A percentile compares a stretch with the other conserved stretches of the same genome.
Evolutionary conservation across 2,329 filamentous ascomycete genomes (phyloP).

Genomic region (Penicillium sp.): DNA sequence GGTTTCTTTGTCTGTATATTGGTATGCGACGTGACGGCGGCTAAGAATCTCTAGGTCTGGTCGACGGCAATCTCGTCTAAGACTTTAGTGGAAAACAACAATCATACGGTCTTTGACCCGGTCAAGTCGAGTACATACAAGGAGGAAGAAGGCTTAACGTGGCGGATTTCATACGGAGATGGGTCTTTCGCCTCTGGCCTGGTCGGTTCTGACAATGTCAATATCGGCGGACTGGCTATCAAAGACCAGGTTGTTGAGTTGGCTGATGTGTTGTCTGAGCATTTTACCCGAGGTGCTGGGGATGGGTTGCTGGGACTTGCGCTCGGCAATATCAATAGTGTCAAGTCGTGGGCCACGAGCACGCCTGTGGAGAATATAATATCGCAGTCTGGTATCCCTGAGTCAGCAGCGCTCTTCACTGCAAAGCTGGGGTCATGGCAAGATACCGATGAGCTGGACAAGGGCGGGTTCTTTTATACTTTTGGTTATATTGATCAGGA

Average conservation of each 20-base stretch:
- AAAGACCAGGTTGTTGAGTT: conserved; percentile 65
- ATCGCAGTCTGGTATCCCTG: conserved; percentile 54
- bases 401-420: conserved; percentile 60
- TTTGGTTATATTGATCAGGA: conserved; percentile 70
- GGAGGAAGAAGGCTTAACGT: conserved; percentile 49
- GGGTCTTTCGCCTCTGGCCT: conserved; percentile 63
- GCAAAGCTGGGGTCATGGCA: conserved; percentile 60
- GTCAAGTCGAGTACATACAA: conserved; percentile 62
- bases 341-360: conserved; percentile 53
- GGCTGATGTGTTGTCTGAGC: conserved; percentile 57
- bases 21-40: background rate
- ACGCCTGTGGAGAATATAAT: conserved; percentile 72
- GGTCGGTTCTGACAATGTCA: conserved; percentile 63
- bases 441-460: conserved; percentile 46
- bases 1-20: background rate
- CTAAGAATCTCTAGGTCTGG: conserved; percentile 48
- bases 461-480: conserved; percentile 64
- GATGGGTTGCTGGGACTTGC: conserved; percentile 69
- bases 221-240: conserved; percentile 61
- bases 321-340: conserved; percentile 64
- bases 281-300: conserved; percentile 57
- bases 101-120: conserved; percentile 60
- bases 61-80: conserved; percentile 51
- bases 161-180: conserved; percentile 69
- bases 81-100: conserved; percentile 32